These are phyloP conservation scores for Exserohilum turcica DNA, from an alignment of 2,329 filamentous ascomycete species.

Conservation along the genomic window DNA sequence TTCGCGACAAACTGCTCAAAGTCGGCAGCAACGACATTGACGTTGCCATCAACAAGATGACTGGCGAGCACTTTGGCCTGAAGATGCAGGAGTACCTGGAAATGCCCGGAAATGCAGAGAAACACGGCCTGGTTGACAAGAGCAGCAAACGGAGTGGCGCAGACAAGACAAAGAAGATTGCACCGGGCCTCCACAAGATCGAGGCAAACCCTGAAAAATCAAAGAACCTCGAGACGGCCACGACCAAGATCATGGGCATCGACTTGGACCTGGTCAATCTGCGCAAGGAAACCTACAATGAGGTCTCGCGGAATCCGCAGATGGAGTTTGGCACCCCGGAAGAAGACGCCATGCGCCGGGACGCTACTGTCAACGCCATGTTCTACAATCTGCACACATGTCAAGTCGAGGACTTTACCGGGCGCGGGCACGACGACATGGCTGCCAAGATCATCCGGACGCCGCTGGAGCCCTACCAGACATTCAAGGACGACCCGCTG, in stretches of 20 bases:
- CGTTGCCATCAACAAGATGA: slow-evolving; percentile 84
- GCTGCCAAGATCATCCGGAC: slow-evolving; percentile 74
- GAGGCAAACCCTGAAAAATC: slow-evolving; percentile 93
- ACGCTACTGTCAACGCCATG: slow-evolving; percentile 93
- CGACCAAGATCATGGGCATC: slow-evolving; percentile 80
- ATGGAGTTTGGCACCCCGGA: slow-evolving; percentile 92
- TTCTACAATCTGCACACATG: slow-evolving; percentile 91
- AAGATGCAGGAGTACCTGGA: slow-evolving; percentile 72
- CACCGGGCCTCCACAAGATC: slow-evolving; percentile 79
- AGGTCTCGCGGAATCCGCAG: slow-evolving; percentile 86
- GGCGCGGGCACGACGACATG: slow-evolving; percentile 75
- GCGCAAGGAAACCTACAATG: slow-evolving; percentile 85
- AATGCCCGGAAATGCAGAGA: slow-evolving; percentile 62
- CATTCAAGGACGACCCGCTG: slow-evolving; percentile 91
- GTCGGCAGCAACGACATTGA: slow-evolving; percentile 80
- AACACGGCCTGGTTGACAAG: slow-evolving; percentile 59
- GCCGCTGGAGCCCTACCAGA: slow-evolving; percentile 84
- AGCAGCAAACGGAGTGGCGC: slow-evolving; percentile 45
- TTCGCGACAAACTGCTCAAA: slow-evolving; percentile 79
- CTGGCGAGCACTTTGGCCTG: slow-evolving; percentile 74
- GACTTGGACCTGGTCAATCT: slow-evolving; percentile 96
- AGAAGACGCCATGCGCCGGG: slow-evolving; percentile 86
- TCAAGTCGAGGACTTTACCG: slow-evolving; percentile 82
- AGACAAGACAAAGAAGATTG: slow-evolving; percentile 63
- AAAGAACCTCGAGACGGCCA: slow-evolving; percentile 92